A percentile compares a stretch with the other conserved stretches of the same genome.
These are phyloP conservation scores for Fusarium secorum DNA, from an alignment of 2,329 filamentous ascomycete genomes.

Conservation along the genomic window DNA sequence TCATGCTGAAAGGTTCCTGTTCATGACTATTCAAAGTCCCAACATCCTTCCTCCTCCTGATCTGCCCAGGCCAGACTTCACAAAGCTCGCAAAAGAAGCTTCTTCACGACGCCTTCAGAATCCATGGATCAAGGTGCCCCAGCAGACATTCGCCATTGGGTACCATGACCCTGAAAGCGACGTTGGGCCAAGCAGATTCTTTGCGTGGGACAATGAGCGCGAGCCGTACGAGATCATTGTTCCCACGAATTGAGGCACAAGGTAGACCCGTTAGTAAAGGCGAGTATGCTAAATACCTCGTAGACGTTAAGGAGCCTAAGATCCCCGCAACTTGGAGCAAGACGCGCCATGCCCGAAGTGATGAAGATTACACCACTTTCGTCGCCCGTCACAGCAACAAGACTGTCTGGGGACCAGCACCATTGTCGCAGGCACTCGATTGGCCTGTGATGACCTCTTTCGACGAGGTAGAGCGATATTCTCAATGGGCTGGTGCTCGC, in stretches of 20 bases:
- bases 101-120: neutral
- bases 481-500: slow-evolving; percentile 6
- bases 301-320: neutral
- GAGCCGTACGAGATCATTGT: slow-evolving; percentile 10
- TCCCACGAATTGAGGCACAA: neutral
- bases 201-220: slow-evolving; percentile 29
- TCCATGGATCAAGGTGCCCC: neutral
- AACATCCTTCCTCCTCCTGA: neutral
- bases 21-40: slow-evolving; percentile 23
- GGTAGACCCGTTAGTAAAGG: slow-evolving; percentile 20
- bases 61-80: neutral
- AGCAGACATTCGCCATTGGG: slow-evolving; percentile 4
- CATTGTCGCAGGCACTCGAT: slow-evolving; percentile 3
- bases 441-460: slow-evolving; percentile 26
- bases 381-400: slow-evolving; percentile 14
- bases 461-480: slow-evolving; percentile 19
- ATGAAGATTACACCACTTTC: neutral
- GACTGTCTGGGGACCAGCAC: slow-evolving; percentile 9
- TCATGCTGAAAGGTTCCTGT: slow-evolving; percentile 25
- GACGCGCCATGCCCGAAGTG: neutral
- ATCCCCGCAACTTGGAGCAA: slow-evolving; percentile 13
- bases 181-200: slow-evolving; percentile 13
- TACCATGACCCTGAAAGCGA: slow-evolving; percentile 12
- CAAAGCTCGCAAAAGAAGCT: slow-evolving; percentile 15
- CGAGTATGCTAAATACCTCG: slow-evolving; percentile 11